Evolutionary conservation across 176 grass and related monocot species (phyloP).

Genomic region (Hordeum vulgare): DNA sequence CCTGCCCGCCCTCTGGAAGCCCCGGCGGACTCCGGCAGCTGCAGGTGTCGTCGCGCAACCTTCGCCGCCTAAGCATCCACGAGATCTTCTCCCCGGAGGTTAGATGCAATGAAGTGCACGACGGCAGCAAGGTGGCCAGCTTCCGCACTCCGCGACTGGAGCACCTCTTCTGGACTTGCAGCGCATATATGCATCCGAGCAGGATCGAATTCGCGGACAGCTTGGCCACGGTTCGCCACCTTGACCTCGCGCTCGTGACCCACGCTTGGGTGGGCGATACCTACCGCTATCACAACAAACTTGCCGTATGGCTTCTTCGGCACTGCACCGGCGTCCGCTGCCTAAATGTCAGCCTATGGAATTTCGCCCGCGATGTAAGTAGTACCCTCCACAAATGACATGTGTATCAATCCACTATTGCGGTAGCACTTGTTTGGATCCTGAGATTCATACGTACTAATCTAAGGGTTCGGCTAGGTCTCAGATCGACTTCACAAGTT

Average conservation of each 20-base stretch:
- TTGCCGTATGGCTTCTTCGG: not conserved
- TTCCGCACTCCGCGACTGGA: not conserved
- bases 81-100: not conserved
- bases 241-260: not conserved
- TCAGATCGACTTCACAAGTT: too few relatives aligned
- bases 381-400: not conserved
- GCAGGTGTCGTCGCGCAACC: not conserved
- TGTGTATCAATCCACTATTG: not conserved
- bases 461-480: too few relatives aligned
- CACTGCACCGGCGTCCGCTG: not conserved
- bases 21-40: not conserved
- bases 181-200: not conserved
- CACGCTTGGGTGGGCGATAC: not conserved
- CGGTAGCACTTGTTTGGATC: not conserved
- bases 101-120: not conserved
- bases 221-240: not conserved
- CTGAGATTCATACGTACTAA: too few relatives aligned
- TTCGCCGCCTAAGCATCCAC: not conserved
- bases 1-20: not conserved
- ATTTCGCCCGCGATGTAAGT: not conserved
- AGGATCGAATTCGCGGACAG: not conserved
- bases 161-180: not conserved
- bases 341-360: not conserved
- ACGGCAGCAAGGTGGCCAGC: not conserved
- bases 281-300: not conserved